Percentiles rank a stretch among this genome's conserved stretches.
phyloP scores from a whole-genome alignment of 164 flowering plant species.

The Dillenia suffruticosa region DNA sequence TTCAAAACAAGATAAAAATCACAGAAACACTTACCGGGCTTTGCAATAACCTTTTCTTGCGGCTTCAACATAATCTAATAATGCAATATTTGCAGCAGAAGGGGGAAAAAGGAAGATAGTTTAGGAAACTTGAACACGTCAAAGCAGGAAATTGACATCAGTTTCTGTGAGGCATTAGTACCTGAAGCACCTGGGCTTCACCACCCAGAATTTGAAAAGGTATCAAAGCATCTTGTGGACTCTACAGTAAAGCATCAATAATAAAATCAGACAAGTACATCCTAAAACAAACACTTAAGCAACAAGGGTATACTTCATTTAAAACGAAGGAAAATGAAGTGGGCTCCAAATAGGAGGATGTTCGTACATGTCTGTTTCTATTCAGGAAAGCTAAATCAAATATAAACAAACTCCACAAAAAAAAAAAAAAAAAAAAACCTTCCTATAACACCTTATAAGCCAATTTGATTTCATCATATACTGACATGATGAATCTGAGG shows the following conservation, averaged over 20 bases:
- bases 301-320: too few relatives aligned
- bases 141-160: background rate
- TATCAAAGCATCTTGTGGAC: conserved; percentile 65
- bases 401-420: too few relatives aligned
- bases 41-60: conserved; percentile 73
- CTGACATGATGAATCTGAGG: too few relatives aligned
- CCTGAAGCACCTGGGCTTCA: conserved; percentile 92
- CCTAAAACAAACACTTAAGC: too few relatives aligned
- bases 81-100: conserved; percentile 7
- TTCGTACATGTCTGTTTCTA: too few relatives aligned
- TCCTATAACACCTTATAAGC: too few relatives aligned
- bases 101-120: background rate
- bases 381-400: too few relatives aligned
- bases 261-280: background rate
- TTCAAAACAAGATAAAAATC: background rate
- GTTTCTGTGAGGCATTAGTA: conserved; percentile 12
- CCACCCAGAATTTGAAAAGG: conserved; percentile 90
- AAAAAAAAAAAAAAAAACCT: too few relatives aligned
- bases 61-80: conserved; percentile 93
- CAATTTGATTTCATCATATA: too few relatives aligned
- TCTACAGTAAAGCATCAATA: conserved; percentile 29
- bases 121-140: background rate
- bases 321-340: too few relatives aligned
- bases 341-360: too few relatives aligned
- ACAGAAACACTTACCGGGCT: conserved; percentile 58